Conservation (phyloP, 2,329 filamentous ascomycete species). For the Fusarium globosum region DNA sequence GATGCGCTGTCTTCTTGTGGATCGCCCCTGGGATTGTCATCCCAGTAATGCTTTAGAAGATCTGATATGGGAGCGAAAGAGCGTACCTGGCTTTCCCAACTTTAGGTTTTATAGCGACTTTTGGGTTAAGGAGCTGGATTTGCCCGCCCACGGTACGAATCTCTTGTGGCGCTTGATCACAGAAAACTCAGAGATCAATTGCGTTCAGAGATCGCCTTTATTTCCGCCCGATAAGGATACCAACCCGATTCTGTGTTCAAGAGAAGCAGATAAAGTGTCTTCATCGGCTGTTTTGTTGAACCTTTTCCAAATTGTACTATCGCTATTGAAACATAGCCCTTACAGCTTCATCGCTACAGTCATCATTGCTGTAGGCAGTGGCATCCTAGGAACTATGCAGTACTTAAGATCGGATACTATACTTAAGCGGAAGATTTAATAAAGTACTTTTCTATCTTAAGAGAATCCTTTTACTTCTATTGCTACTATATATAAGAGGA, state of each 20-base stretch:
- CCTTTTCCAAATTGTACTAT: fast-evolving
- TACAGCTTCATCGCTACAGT: neutral
- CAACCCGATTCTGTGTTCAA: neutral
- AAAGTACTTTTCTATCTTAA: no score
- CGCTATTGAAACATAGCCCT: fast-evolving
- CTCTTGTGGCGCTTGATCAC: neutral
- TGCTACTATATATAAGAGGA: no score
- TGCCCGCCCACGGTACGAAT: neutral
- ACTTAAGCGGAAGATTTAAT: no score
- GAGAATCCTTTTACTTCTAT: no score
- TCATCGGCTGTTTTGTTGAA: fast-evolving
- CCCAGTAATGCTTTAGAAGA: neutral
- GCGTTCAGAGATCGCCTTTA: neutral
- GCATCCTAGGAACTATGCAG: fast-evolving
- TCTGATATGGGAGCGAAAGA: neutral
- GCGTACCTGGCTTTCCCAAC: neutral
- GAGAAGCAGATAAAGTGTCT: fast-evolving
- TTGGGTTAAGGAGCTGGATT: neutral
- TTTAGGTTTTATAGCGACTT: neutral
- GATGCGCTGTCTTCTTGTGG: neutral
- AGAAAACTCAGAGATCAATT: neutral
- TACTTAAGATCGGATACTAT: no score
- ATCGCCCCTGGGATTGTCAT: neutral
- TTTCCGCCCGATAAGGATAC: neutral
- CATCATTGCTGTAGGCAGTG: neutral